These are phyloP conservation scores for Penicillium alfredii DNA, from an alignment of 495 filamentous ascomycete genomes.

Conservation along the genomic window DNA sequence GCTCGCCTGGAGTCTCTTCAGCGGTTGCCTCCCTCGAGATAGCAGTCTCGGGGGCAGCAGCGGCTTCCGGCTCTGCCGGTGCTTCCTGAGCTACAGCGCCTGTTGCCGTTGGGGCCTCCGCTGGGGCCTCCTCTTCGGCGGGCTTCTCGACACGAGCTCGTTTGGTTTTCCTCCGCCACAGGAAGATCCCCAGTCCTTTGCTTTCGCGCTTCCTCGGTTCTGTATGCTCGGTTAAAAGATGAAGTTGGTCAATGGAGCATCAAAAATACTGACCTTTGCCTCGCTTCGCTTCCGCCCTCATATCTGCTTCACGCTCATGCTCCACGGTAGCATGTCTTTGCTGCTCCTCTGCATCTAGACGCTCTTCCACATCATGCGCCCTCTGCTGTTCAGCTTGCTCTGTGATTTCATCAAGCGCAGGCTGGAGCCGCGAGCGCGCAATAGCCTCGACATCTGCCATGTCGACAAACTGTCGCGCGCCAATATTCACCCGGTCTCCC, in stretches of 20 bases:
- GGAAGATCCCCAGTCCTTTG: constrained; percentile 24
- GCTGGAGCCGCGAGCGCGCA: constrained; percentile 74
- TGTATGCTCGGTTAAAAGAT: too few species aligned
- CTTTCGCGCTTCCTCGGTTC: constrained; percentile 12
- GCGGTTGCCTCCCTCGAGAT: not conserved
- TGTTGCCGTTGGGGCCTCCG: constrained; percentile 1
- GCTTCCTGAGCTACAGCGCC: constrained; percentile 4
- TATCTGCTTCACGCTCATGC: constrained; percentile 51
- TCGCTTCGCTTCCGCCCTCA: constrained; percentile 45
- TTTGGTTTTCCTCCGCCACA: constrained; percentile 29
- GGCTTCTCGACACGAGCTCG: constrained; percentile 11
- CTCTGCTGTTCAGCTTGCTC: constrained; percentile 64
- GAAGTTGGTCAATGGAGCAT: not conserved
- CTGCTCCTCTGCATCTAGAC: constrained; percentile 48
- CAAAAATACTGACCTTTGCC: constrained; percentile 40
- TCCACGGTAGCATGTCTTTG: constrained; percentile 39
- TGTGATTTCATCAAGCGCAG: constrained; percentile 84
- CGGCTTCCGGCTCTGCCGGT: constrained; percentile 4
- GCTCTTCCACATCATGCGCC: constrained; percentile 51
- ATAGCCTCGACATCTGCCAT: constrained; percentile 74
- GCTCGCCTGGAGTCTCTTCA: constrained; percentile 1
- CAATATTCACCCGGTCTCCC: constrained; percentile 68
- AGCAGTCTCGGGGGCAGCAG: constrained; percentile 2
- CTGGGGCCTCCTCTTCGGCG: constrained; percentile 5
- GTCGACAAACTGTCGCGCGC: constrained; percentile 73